Evolutionary conservation across 805 yeast species (phyloP).

Genomic region (Candida tammaniensis): DNA sequence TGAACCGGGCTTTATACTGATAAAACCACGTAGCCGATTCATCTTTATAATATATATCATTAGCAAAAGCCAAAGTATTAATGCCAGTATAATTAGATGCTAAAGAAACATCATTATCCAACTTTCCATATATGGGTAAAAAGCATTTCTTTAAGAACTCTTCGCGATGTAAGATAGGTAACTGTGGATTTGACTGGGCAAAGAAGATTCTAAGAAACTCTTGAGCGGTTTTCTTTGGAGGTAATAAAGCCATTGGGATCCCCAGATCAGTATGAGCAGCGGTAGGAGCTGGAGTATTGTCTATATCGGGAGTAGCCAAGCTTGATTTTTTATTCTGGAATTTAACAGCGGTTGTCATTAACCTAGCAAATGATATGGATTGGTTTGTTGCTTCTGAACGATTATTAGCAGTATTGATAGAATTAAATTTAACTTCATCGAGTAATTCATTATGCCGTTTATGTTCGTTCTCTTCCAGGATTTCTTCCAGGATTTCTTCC

Average conservation of each 20-base stretch:
- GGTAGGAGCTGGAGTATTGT: slow-evolving; percentile 5
- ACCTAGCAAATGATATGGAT: slow-evolving; percentile 66
- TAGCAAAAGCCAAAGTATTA: slow-evolving; percentile 26
- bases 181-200: slow-evolving; percentile 76
- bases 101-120: slow-evolving; percentile 50
- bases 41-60: slow-evolving; percentile 9
- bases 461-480: slow-evolving; percentile 5
- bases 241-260: slow-evolving; percentile 50
- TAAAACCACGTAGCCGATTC: slow-evolving; percentile 48
- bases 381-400: slow-evolving; percentile 8
- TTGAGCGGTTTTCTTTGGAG: slow-evolving; percentile 70
- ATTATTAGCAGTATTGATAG: slow-evolving; percentile 9
- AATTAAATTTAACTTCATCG: slow-evolving; percentile 11
- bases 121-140: slow-evolving; percentile 75
- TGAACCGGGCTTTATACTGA: slow-evolving; percentile 35
- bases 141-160: slow-evolving; percentile 64
- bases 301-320: slow-evolving; percentile 8
- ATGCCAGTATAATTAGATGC: slow-evolving; percentile 58
- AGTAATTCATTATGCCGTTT: slow-evolving; percentile 7
- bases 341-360: slow-evolving; percentile 76
- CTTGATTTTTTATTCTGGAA: slow-evolving; percentile 28
- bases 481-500: no score
- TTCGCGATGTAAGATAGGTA: slow-evolving; percentile 83
- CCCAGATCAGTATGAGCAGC: slow-evolving; percentile 12
- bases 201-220: slow-evolving; percentile 63